Percentiles rank a stretch among this genome's conserved stretches.
phyloP scores from a whole-genome alignment of 495 filamentous ascomycete genomes.

The Aspergillus cristatus region DNA sequence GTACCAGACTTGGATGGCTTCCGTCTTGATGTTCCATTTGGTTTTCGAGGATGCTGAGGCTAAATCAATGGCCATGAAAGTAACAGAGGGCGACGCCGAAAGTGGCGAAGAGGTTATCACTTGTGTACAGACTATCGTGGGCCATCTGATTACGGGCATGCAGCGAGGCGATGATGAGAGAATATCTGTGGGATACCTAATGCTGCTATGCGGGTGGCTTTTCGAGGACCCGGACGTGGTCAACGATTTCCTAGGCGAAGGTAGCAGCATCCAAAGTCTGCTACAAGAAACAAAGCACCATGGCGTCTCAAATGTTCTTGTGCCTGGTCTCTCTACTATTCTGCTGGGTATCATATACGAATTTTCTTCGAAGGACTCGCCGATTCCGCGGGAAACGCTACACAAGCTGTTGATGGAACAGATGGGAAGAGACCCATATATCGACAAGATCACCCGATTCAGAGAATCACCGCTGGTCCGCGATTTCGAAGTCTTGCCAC shows the following conservation, averaged over 20 bases:
- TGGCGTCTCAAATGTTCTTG: constrained; percentile 47
- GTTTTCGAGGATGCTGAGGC: constrained; percentile 72
- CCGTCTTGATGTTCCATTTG: constrained; percentile 84
- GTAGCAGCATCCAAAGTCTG: constrained; percentile 81
- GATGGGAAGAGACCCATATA: constrained; percentile 80
- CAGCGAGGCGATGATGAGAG: constrained; percentile 72
- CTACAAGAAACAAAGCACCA: constrained; percentile 63
- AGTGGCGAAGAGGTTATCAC: constrained; percentile 93
- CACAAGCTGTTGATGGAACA: constrained; percentile 71
- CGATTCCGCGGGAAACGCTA: constrained; percentile 72
- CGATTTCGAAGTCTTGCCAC: constrained; percentile 82
- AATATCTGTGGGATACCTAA: constrained; percentile 76
- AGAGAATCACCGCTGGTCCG: constrained; percentile 75
- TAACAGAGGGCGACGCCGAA: constrained; percentile 83
- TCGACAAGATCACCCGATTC: constrained; percentile 72
- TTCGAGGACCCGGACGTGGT: constrained; percentile 89
- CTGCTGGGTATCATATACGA: constrained; percentile 88
- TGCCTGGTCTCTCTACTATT: constrained; percentile 74
- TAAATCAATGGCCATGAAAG: constrained; percentile 68
- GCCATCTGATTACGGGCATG: constrained; percentile 67
- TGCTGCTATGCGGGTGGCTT: constrained; percentile 87
- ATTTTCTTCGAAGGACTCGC: constrained; percentile 95
- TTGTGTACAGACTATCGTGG: constrained; percentile 77
- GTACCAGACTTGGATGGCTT: constrained; percentile 86
- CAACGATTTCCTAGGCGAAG: constrained; percentile 90